Evolutionary conservation across 306 rosid genomes (phyloP), one percentile per base, ranked within the genome.

Genomic region (Rubus idaeus): DNA sequence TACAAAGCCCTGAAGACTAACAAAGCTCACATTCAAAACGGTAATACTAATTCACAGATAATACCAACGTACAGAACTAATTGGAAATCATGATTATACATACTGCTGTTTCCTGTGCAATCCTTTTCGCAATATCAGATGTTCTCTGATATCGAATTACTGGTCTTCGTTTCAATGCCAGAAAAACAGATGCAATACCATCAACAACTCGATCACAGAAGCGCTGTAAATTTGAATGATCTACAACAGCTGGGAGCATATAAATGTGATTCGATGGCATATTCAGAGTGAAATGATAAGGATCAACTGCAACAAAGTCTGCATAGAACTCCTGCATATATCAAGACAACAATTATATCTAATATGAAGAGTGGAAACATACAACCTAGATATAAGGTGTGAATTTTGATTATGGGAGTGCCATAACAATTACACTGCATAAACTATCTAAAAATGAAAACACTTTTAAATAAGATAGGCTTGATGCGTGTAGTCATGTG

Each of bases 241-340:
- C 99, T 52, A 90, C 89, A 76, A 89, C 86, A 56, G 99, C 97
- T 57, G 99, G 99, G 53, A 95, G 95, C 93, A 95, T 95, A 78
- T 95, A 92, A 42, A 81, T 55, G 83, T 88, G 89, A 84, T 87
- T 91, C 77, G 97, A 86, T 60, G 90, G 86, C 67, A 95, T 69
- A 65, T 95, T 90, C 83, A 95, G 80, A 79, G 91, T 87, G 89
- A 90, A 95, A 84, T 95, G 98, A 82, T 84, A 92, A 42, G 93
- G 92, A 90, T 92, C 98, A 70, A 82, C 66, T 3, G 98, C 95
- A 78, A 95, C 88, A 72, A 90, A 95, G 80, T 94, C 98, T 7
- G 87, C 93, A 79, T 95, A 95, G 83, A 89, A 89, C 85, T 95
- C 97, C 97, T 95, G 93, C 87, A 83, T 82, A 83, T 82, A 80